Percentiles rank a stretch among this genome's conserved stretches.
Conservation (phyloP, 2,329 filamentous ascomycete species). For the Tolypocladium ophioglossoides region DNA sequence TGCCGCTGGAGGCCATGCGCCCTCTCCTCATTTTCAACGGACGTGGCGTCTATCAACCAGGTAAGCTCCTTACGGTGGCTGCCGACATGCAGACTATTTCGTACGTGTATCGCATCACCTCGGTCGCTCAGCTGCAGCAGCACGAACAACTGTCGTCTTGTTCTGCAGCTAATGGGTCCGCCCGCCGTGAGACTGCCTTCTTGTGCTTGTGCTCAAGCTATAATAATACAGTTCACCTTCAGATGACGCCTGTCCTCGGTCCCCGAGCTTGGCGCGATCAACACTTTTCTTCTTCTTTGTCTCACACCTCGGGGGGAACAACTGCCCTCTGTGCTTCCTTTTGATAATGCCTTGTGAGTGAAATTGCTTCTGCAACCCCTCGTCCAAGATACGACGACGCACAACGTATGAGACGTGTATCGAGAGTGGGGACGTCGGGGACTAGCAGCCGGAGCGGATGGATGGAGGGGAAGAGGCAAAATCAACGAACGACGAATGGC, state of each 20-base stretch:
- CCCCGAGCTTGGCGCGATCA: background rate
- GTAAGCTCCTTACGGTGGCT: background rate
- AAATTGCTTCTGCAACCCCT: background rate
- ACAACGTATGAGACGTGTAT: too few species aligned
- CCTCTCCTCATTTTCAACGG: background rate
- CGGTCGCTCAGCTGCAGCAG: background rate
- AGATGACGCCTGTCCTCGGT: too few species aligned
- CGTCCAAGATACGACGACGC: background rate
- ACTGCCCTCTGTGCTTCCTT: too few species aligned
- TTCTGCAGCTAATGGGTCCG: background rate
- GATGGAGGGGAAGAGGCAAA: background rate
- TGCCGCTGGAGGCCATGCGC: background rate
- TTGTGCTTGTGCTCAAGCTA: too few species aligned
- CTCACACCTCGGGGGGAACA: background rate
- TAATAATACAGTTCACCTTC: too few species aligned
- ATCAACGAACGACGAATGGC: too few species aligned
- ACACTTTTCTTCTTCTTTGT: background rate
- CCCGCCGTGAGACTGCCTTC: background rate
- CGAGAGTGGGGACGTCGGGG: background rate
- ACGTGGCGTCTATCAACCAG: background rate
- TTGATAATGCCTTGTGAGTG: background rate
- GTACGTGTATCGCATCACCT: background rate
- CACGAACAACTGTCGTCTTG: background rate
- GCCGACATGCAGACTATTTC: background rate
- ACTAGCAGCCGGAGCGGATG: too few species aligned